Evolutionary conservation across 495 filamentous ascomycete species (phyloP).

Genomic region (Hypoxylon fragiforme): DNA sequence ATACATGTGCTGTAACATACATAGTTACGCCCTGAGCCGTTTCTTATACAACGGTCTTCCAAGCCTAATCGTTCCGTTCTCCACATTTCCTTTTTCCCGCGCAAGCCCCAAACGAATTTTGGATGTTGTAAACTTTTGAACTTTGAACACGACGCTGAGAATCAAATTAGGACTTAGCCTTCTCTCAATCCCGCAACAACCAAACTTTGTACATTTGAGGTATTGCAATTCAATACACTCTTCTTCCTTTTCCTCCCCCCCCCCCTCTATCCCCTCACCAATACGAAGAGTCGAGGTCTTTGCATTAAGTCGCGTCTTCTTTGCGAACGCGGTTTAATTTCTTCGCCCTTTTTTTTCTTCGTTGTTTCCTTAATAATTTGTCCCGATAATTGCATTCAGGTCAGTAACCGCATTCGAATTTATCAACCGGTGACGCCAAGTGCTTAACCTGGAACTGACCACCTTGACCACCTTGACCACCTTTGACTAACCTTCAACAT

Average conservation of each 20-base stretch:
- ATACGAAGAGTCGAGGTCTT: conserved; percentile 8
- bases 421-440: conserved; percentile 22
- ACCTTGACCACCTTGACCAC: conserved; percentile 15
- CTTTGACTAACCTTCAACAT: too few species aligned
- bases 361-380: not conserved
- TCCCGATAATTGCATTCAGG: not conserved
- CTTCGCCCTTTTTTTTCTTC: not conserved
- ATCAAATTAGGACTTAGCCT: conserved; percentile 32
- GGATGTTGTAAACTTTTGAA: conserved; percentile 39
- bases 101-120: conserved; percentile 36
- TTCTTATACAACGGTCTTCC: too few species aligned
- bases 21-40: too few species aligned
- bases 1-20: too few species aligned
- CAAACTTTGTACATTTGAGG: conserved; percentile 23
- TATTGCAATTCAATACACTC: conserved; percentile 19
- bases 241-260: conserved; percentile 2
- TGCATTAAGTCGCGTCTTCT: conserved; percentile 17
- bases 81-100: conserved; percentile 26
- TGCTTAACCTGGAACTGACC: conserved; percentile 16
- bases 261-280: too few species aligned
- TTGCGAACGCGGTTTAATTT: conserved; percentile 11
- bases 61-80: conserved; percentile 1
- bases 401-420: conserved; percentile 19
- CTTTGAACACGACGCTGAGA: conserved; percentile 33
- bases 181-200: conserved; percentile 31